Percentiles rank a stretch among this genome's conserved stretches.
phyloP scores from a whole-genome alignment of 1,139 yeast genomes.

The Pichia sp. region DNA sequence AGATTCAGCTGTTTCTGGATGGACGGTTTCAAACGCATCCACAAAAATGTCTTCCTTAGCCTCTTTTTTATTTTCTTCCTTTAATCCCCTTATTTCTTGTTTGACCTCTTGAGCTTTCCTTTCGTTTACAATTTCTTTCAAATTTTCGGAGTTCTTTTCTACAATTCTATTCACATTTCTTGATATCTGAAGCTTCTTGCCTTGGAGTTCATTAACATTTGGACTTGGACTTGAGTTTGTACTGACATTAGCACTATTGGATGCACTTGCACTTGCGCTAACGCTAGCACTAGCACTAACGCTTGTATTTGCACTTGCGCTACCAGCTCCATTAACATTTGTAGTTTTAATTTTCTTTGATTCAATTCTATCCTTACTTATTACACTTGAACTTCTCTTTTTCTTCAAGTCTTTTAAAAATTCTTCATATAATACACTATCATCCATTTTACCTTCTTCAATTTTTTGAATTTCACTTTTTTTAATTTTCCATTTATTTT shows the following conservation, averaged over 20 bases:
- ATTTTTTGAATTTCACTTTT: constrained; percentile 26
- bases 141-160: constrained; percentile 1
- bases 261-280: neutral
- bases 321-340: too few relatives aligned
- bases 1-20: too few relatives aligned
- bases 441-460: constrained; percentile 29
- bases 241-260: neutral
- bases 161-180: constrained; percentile 5
- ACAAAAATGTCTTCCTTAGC: constrained; percentile 7
- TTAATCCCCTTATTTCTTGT: too few relatives aligned
- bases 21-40: constrained; percentile 6
- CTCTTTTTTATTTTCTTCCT: neutral
- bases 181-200: constrained; percentile 8
- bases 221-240: neutral
- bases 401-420: constrained; percentile 16
- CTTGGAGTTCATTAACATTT: constrained; percentile 11
- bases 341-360: neutral
- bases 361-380: neutral
- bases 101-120: neutral
- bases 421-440: constrained; percentile 25
- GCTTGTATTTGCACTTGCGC: too few relatives aligned
- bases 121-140: neutral
- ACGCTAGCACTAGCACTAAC: neutral
- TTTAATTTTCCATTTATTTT: constrained; percentile 23
- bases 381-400: constrained; percentile 7